These are phyloP conservation scores for Trichoderma sp. DNA, from an alignment of 2,329 filamentous ascomycete genomes.

Conservation along the genomic window DNA sequence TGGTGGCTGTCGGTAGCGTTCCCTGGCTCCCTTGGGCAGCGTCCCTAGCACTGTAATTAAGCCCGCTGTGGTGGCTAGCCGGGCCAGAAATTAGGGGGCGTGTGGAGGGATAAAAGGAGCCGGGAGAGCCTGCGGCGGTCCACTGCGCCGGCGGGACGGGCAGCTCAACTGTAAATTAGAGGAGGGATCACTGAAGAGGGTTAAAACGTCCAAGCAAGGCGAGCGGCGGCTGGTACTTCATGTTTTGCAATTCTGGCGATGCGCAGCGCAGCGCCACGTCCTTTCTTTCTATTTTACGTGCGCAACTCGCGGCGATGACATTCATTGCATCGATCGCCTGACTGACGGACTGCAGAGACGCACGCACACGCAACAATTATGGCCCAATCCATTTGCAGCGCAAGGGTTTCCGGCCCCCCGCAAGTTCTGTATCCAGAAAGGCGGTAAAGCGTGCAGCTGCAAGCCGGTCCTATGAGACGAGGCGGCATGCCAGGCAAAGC, in stretches of 20 bases:
- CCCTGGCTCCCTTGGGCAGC: conserved; percentile 9
- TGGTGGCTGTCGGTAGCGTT: neutral
- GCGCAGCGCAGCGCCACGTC: neutral
- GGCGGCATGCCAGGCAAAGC: neutral
- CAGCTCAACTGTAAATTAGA: conserved; percentile 3
- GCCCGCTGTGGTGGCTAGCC: conserved; percentile 18
- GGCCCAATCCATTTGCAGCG: conserved; percentile 19
- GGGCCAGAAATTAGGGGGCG: conserved; percentile 27
- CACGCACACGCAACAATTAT: conserved; percentile 18
- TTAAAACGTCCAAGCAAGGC: no score
- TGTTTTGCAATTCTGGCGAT: neutral
- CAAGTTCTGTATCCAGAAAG: conserved; percentile 25
- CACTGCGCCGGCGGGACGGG: conserved; percentile 10
- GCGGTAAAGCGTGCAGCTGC: conserved; percentile 23
- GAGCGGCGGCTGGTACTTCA: neutral
- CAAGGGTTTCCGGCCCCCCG: conserved; percentile 24
- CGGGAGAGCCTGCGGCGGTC: conserved; percentile 21
- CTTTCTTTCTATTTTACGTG: conserved; percentile 2
- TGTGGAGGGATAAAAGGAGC: conserved; percentile 27
- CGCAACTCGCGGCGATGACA: neutral
- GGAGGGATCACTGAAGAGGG: neutral
- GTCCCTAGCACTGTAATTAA: conserved; percentile 20
- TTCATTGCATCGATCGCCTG: conserved; percentile 15
- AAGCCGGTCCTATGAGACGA: conserved; percentile 4
- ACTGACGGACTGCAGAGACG: conserved; percentile 19